Evolutionary conservation across 257 asterid genomes (phyloP).

Genomic region (Striga asiatica): DNA sequence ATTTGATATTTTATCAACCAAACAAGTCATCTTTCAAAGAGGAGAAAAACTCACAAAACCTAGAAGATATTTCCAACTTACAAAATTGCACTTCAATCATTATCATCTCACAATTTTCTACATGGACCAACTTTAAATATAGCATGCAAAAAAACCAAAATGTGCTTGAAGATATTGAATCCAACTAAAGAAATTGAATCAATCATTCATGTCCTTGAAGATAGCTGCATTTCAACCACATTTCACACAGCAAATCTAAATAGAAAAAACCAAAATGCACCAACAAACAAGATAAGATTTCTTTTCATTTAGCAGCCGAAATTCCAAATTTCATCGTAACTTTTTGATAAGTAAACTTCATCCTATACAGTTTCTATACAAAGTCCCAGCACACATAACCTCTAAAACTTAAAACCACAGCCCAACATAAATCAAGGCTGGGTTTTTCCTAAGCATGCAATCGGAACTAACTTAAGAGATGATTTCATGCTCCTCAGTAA

Average conservation of each 20-base stretch:
- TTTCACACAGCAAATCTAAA: not conserved
- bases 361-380: slow-evolving; percentile 37
- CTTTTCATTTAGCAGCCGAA: slow-evolving; percentile 12
- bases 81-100: no score
- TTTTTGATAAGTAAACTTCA: slow-evolving; percentile 14
- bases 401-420: slow-evolving; percentile 37
- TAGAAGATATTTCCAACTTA: no score
- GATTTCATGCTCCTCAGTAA: not conserved
- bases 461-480: slow-evolving; percentile 17
- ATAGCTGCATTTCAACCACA: not conserved
- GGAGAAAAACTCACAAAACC: no score
- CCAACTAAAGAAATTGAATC: not conserved
- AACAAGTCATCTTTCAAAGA: no score
- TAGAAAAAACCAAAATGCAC: not conserved
- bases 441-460: slow-evolving; percentile 26
- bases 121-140: no score
- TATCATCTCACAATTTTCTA: no score
- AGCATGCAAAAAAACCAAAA: no score
- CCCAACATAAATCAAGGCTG: slow-evolving; percentile 41
- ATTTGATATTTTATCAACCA: no score
- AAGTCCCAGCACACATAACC: slow-evolving; percentile 12
- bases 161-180: not conserved
- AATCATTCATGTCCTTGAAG: not conserved
- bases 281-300: not conserved
- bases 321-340: slow-evolving; percentile 3